phyloP scores from a whole-genome alignment of 73 alveolate genomes.

The Paramecium biaurelia region DNA sequence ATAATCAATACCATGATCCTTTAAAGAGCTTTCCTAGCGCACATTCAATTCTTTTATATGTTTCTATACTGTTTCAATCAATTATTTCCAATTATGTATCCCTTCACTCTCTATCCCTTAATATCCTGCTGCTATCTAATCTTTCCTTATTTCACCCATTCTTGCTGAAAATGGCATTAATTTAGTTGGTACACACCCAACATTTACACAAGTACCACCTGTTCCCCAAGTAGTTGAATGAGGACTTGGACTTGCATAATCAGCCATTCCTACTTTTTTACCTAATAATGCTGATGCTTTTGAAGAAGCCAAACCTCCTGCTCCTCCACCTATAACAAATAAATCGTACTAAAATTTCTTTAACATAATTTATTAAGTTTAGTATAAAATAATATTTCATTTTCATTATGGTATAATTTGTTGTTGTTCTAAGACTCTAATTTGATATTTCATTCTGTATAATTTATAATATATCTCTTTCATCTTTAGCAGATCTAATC shows the following conservation, averaged over 20 bases:
- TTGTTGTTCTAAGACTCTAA: neutral
- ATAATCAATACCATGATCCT: conserved; percentile 76
- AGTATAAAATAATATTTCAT: neutral
- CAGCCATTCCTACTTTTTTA: conserved; percentile 95
- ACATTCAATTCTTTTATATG: conserved; percentile 82
- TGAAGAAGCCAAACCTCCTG: conserved; percentile 99
- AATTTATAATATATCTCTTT: neutral
- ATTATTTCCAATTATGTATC: conserved; percentile 83
- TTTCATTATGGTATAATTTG: neutral
- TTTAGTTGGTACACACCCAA: conserved; percentile 99
- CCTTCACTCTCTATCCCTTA: conserved; percentile 55
- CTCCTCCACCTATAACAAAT: conserved; percentile 98
- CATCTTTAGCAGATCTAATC: neutral
- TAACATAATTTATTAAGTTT: conserved; percentile 11
- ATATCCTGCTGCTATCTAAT: conserved; percentile 77
- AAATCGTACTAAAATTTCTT: conserved; percentile 75
- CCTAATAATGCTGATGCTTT: conserved; percentile 92
- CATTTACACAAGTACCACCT: conserved; percentile 99
- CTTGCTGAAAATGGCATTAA: conserved; percentile 98
- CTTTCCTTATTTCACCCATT: conserved; percentile 80
- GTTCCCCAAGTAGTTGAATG: conserved; percentile 93
- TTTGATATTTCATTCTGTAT: neutral
- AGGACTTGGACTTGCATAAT: conserved; percentile 95
- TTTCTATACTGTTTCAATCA: conserved; percentile 79
- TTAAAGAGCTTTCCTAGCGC: conserved; percentile 84